A percentile compares a stretch with the other conserved stretches of the same genome.
Conservation (phyloP, 768 basidiomycete species). For the Sistotremastrum suecicum region DNA sequence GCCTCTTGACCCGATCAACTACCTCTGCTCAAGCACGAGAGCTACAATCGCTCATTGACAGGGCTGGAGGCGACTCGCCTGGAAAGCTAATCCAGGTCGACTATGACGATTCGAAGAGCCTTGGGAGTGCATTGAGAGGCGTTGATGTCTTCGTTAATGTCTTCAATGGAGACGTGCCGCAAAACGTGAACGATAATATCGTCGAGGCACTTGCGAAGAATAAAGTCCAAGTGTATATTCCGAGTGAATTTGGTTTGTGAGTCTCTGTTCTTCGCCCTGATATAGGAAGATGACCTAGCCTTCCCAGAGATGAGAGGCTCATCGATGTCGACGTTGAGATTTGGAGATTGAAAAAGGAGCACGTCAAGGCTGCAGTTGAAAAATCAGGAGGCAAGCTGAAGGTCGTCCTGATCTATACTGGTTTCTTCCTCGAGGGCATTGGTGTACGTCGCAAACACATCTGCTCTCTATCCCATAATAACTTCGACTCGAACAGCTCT, state of each 20-base stretch:
- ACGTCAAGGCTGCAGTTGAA: slow-evolving; percentile 1
- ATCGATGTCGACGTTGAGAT: not conserved
- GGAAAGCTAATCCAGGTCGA: not conserved
- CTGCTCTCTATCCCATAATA: too few relatives aligned
- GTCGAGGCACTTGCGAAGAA: slow-evolving; percentile 1
- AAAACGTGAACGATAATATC: not conserved
- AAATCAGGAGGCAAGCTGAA: slow-evolving; percentile 7
- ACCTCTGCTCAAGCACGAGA: too few relatives aligned
- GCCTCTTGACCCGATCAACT: too few relatives aligned
- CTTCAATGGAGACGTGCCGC: not conserved
- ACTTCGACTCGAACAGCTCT: too few relatives aligned
- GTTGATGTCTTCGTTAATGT: slow-evolving; percentile 13
- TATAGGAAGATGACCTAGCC: not conserved
- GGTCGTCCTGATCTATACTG: slow-evolving; percentile 8
- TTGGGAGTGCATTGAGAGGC: slow-evolving; percentile 6
- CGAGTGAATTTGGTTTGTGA: slow-evolving; percentile 1
- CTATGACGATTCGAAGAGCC: not conserved
- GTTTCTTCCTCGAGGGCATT: slow-evolving; percentile 7
- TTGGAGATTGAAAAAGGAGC: not conserved
- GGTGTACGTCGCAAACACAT: not conserved
- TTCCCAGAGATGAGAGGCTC: not conserved
- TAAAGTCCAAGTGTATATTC: not conserved
- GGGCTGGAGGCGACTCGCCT: too few relatives aligned
- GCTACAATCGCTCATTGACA: too few relatives aligned
- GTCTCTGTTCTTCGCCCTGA: not conserved